Evolutionary conservation across 106 monocot genomes (phyloP), one percentile per base, ranked within the genome.

Genomic region (Apostasia shenzhenica): DNA sequence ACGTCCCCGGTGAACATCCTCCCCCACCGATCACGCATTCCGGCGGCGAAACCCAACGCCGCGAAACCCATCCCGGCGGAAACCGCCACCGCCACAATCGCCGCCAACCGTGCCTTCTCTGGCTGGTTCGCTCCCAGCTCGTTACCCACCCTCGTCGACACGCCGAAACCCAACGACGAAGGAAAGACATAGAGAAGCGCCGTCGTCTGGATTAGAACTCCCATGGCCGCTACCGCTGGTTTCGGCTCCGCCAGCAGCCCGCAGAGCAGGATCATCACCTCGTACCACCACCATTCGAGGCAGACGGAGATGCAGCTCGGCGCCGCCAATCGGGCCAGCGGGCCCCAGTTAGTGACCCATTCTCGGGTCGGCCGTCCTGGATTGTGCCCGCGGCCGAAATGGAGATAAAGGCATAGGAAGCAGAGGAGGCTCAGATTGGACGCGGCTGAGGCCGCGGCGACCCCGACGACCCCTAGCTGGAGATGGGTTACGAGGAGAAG

Each of bases 261-360:
- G 59, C 78, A 78, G 13, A 78, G 67, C 0, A 78, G 26, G 11
- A 78, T 78, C 67, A 78, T 73, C 3, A 78, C 59, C 68, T 78
- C 78, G 68, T 79, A 79, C 78, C 78, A 79, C 78, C 78, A 79
- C 78, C 78, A 79, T 68, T 79, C 78, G 44, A 78, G 73, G 61
- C 78, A 78, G 45, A 78, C 78, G 2, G 78, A 78, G 8, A 73
- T 61, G 73, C 78, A 78, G 61, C 73, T 78, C 1, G 78, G 72
- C 7, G 12, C 57, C 5, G 78, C 78, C 8, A 78, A 53, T 0
- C 78, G 48, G 8, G 63, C 66, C 0, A 80, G 73, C 14, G 79
- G 74, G 5, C 63, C 73, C 74, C 79, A 80, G 5, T 56, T 72
- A 2, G 67, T 46, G 6, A 74, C 14, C 64, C 64, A 74, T 70